phyloP scores from a whole-genome alignment of 805 yeast species.

The Naumovozyma baii region DNA sequence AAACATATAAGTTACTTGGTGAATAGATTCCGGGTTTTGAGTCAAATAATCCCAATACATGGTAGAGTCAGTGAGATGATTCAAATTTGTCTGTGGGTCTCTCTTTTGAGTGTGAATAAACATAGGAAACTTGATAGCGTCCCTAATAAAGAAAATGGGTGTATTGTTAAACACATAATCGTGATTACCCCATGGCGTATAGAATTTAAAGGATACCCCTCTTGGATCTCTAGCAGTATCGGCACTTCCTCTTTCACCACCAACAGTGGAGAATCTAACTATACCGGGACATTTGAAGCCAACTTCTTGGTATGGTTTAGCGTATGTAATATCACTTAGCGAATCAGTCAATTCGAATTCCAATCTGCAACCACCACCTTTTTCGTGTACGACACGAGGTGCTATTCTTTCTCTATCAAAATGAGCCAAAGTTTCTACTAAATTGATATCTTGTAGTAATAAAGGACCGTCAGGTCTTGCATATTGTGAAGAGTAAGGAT shows the following conservation, averaged over 20 bases:
- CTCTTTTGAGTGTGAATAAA: constrained; percentile 86
- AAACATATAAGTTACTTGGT: constrained; percentile 48
- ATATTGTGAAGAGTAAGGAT: constrained; percentile 46
- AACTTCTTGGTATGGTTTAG: constrained; percentile 33
- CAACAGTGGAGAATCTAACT: constrained; percentile 65
- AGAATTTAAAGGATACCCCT: constrained; percentile 72
- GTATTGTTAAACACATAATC: constrained; percentile 83
- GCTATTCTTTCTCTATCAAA: constrained; percentile 58
- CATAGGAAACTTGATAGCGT: constrained; percentile 68
- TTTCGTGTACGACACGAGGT: constrained; percentile 60
- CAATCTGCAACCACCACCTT: constrained; percentile 57
- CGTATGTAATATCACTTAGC: constrained; percentile 40
- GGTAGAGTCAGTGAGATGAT: constrained; percentile 36
- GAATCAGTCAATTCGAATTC: constrained; percentile 51
- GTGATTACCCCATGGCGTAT: constrained; percentile 76
- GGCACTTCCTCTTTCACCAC: constrained; percentile 75
- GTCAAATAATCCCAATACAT: constrained; percentile 50
- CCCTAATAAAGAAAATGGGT: constrained; percentile 77
- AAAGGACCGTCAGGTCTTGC: constrained; percentile 51
- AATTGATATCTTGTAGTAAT: constrained; percentile 48
- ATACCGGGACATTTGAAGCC: constrained; percentile 37
- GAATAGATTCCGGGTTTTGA: constrained; percentile 47
- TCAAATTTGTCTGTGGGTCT: constrained; percentile 48
- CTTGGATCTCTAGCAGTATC: constrained; percentile 84
- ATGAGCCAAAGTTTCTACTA: constrained; percentile 47